phyloP scores from a whole-genome alignment of 768 basidiomycete genomes.

The Boletellus ananiceps region DNA sequence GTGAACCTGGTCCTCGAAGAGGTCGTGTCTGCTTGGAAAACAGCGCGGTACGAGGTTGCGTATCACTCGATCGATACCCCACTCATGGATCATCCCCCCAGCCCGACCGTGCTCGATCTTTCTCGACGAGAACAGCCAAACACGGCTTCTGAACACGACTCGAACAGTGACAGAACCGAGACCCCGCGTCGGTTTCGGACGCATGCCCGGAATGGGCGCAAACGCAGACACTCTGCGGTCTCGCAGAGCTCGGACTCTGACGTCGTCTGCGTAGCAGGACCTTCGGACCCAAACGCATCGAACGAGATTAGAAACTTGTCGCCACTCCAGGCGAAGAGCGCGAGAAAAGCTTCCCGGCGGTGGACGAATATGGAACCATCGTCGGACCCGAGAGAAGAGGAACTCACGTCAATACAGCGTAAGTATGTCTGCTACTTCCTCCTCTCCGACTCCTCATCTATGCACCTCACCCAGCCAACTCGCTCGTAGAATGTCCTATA shows the following conservation, averaged over 20 bases:
- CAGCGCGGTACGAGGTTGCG: conserved; percentile 49
- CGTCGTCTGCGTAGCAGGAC: conserved; percentile 27
- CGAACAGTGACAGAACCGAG: conserved; percentile 8
- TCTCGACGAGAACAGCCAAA: conserved; percentile 32
- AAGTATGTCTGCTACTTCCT: conserved; percentile 1
- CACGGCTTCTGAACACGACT: conserved; percentile 4
- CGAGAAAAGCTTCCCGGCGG: conserved; percentile 16
- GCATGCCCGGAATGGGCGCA: conserved; percentile 26
- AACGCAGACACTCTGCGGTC: conserved; percentile 31
- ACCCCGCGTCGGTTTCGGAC: conserved; percentile 19
- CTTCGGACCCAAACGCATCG: conserved; percentile 24
- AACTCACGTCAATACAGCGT: conserved; percentile 17
- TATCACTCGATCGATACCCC: background rate
- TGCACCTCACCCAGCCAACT: conserved; percentile 25
- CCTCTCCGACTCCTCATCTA: background rate
- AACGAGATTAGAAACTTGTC: conserved; percentile 23
- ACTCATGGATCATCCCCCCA: conserved; percentile 16
- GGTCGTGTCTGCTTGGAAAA: conserved; percentile 64
- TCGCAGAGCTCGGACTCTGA: conserved; percentile 25
- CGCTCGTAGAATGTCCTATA: conserved; percentile 55
- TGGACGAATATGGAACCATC: conserved; percentile 20
- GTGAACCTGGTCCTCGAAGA: conserved; percentile 70
- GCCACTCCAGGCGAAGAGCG: conserved; percentile 18
- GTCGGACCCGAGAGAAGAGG: conserved; percentile 32
- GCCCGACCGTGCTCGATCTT: conserved; percentile 42